Evolutionary conservation across 495 filamentous ascomycete species (phyloP), one percentile per base, ranked within the genome.

Genomic region (Talaromyces liani): DNA sequence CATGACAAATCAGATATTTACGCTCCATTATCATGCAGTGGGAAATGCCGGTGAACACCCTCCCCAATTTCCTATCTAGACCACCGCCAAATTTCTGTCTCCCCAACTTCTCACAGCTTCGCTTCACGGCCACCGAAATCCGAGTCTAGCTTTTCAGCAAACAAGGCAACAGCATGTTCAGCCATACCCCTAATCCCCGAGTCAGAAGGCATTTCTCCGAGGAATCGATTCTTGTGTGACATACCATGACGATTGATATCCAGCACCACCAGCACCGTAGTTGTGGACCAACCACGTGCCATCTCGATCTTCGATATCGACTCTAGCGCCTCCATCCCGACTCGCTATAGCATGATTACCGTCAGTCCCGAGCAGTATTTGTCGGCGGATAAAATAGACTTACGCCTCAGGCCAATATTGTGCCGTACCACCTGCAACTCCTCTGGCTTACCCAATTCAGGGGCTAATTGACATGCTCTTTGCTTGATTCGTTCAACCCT

Each of bases 221-320:
- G 53, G 7, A 7, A 3, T 49, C 2, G 9, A 56, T 29, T 56
- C 6, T 27, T 56, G 22, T 56, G 53, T 27, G 6, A 53, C 60
- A 29, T 34, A 62, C 60, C 60, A 62, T 12, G 60, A 62, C 10
- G 60, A 62, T 53, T 62, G 60, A 53, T 62, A 62, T 14, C 60
- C 60, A 22, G 41, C 16, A 18, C 60, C 60, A 7, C 60, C 60
- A 62, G 29, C 45, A 31, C 60, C 60, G 31, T 62, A 62, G n/a
- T 53, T 62, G 54, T 62, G 60, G 20, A 62, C 29, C 27, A 62
- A 16, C 27, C 39, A 29, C 9, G 39, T 33, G 8, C 60, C 60
- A 31, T 62, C 54, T 12, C 45, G 36, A 16, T 62, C 60, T 25
- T 62, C 60, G n/a, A 62, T 53, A 4, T 62, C 60, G 9, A 62